A percentile compares a stretch with the other conserved stretches of the same genome.
Evolutionary conservation across 805 yeast species (phyloP).

Genomic region (Kodamaea neixiangensis): DNA sequence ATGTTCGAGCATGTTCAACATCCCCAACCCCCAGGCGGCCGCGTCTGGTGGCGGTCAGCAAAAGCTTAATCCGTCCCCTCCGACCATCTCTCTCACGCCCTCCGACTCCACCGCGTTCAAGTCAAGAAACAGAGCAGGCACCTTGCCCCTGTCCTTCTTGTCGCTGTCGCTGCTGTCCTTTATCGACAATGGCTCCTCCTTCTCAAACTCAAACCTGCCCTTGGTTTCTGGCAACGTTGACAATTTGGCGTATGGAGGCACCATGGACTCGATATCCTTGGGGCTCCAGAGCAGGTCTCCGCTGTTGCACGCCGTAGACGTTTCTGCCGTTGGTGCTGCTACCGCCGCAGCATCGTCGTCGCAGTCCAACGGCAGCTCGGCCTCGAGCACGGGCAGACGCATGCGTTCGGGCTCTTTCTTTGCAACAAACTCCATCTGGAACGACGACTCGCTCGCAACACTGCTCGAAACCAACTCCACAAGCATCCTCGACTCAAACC

Average conservation of each 20-base stretch:
- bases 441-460: constrained; percentile 39
- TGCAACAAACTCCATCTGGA: constrained; percentile 58
- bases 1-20: not conserved
- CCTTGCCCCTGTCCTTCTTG: constrained; percentile 65
- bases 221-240: constrained; percentile 7
- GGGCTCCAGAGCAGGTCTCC: constrained; percentile 16
- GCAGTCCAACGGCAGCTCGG: constrained; percentile 12
- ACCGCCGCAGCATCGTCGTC: not conserved
- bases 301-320: constrained; percentile 22
- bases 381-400: constrained; percentile 30
- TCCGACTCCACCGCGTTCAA: constrained; percentile 22
- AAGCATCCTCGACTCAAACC: constrained; percentile 15
- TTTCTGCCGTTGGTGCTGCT: too few relatives aligned
- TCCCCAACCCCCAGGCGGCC: not conserved
- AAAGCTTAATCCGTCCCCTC: constrained; percentile 28
- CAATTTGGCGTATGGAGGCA: constrained; percentile 1
- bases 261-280: constrained; percentile 22
- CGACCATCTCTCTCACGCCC: constrained; percentile 31
- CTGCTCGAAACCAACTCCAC: constrained; percentile 1
- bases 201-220: constrained; percentile 14
- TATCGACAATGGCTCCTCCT: constrained; percentile 2
- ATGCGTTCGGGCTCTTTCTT: constrained; percentile 59
- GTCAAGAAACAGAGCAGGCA: constrained; percentile 74
- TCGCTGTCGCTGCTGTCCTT: constrained; percentile 13
- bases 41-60: not conserved